These are phyloP conservation scores for Catunica adiposa DNA, from an alignment of 2,329 filamentous ascomycete species.

Conservation along the genomic window DNA sequence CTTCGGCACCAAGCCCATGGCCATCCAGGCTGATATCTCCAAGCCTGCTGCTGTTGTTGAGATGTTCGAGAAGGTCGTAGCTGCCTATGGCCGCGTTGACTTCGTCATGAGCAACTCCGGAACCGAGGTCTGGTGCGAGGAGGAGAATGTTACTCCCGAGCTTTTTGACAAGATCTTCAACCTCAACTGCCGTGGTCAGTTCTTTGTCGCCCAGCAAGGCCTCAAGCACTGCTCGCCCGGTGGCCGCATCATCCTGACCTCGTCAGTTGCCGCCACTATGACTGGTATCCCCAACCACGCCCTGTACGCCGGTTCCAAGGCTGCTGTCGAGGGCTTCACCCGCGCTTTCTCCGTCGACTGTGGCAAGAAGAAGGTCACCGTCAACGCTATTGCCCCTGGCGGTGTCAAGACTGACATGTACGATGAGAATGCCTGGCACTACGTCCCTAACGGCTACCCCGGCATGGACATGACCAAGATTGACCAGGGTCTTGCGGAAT, in stretches of 20 bases:
- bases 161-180: constrained; percentile 58
- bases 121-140: constrained; percentile 54
- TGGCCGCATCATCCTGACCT: constrained; percentile 58
- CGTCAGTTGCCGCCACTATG: constrained; percentile 49
- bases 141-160: constrained; percentile 51
- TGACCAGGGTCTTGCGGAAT: constrained; percentile 35
- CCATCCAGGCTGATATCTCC: constrained; percentile 49
- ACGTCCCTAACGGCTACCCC: constrained; percentile 39
- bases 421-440: constrained; percentile 50
- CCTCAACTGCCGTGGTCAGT: constrained; percentile 55
- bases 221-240: constrained; percentile 54
- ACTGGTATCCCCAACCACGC: constrained; percentile 53
- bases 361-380: constrained; percentile 49
- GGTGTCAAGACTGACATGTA: constrained; percentile 69
- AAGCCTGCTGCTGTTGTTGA: constrained; percentile 39
- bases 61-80: constrained; percentile 49
- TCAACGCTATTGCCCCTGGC: constrained; percentile 56
- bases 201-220: constrained; percentile 62
- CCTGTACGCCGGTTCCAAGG: constrained; percentile 56
- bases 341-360: constrained; percentile 57
- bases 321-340: constrained; percentile 56
- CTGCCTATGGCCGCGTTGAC: constrained; percentile 52
- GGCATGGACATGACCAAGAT: constrained; percentile 36
- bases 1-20: constrained; percentile 40
- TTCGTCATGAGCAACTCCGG: constrained; percentile 59